Evolutionary conservation across 805 yeast species (phyloP), one percentile per base, ranked within the genome.

Genomic region (Wickerhamomyces bovis): DNA sequence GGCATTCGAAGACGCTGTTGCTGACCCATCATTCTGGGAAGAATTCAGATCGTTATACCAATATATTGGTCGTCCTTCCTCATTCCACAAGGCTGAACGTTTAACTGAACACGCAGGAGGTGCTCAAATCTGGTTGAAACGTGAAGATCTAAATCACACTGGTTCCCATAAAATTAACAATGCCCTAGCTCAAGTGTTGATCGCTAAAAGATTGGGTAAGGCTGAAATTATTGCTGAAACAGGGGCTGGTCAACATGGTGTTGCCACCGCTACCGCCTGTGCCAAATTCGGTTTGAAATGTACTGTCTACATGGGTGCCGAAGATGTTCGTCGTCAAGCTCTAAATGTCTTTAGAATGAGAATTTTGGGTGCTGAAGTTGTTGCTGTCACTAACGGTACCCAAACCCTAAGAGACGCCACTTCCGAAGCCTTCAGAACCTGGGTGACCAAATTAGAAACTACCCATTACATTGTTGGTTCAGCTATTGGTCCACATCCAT

Each of bases 401-500:
- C 78, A 85, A 66, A 94, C 99, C 30, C 76, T 94, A 65, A 83
- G 99, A 70, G 99, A 94, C 67, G 99, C 99, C 33, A 92, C 97
- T 45, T 84, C 95, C 20, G 99, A 94, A 70, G 98, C 99, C 13
- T 85, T 94, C 73, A 78, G 99, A 65, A 80, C 68, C 67, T 94
- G 99, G 99, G 97, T 92, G 42, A 80, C 96, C 4, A 77, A 90
- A 58, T 73, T 94, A 53, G 73, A 81, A 54, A 72, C 86, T 35
- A 94, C 99, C 8, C 97, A 94, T 68, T 94, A 92, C 65, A 85
- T 92, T 53, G 96, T 94, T 44, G 99, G 99, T 44, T 89, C 97
- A 2, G 99, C 98, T 40, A 92, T 94, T 63, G 99, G 99, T 35
- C 99, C 99, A 36, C 98, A 94, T 67, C 99, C 99, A 42, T 94